Evolutionary conservation across 2,329 filamentous ascomycete genomes (phyloP).

Genomic region (Sclerotiophoma versabilis): DNA sequence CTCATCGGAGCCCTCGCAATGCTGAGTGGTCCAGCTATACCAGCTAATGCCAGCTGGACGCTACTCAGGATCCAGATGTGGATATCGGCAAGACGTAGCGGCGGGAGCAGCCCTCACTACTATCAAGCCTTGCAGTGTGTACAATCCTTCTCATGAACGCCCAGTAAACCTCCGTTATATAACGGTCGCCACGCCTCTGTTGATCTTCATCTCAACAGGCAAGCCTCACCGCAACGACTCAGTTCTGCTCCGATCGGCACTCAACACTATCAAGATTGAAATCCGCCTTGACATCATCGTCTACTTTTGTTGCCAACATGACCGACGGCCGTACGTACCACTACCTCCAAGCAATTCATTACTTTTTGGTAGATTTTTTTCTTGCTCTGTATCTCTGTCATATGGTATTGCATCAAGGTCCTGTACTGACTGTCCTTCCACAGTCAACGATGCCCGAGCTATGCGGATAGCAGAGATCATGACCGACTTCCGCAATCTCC

Average conservation of each 20-base stretch:
- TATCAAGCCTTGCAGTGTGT: slow-evolving; percentile 40
- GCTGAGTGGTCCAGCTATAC: slow-evolving; percentile 42
- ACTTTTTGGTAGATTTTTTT: not conserved
- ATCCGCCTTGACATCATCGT: slow-evolving; percentile 2
- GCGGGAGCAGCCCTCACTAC: slow-evolving; percentile 47
- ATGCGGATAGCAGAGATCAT: slow-evolving; percentile 69
- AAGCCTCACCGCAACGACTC: slow-evolving; percentile 16
- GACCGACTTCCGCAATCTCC: slow-evolving; percentile 68
- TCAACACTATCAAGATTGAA: slow-evolving; percentile 6
- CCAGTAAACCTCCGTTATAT: slow-evolving; percentile 40
- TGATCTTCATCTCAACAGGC: slow-evolving; percentile 28
- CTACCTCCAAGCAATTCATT: slow-evolving; percentile 6
- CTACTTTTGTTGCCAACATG: slow-evolving; percentile 49
- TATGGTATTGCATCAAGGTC: not conserved
- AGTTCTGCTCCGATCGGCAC: slow-evolving; percentile 1
- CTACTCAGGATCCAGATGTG: slow-evolving; percentile 45
- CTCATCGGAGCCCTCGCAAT: slow-evolving; percentile 39
- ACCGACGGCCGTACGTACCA: slow-evolving; percentile 63
- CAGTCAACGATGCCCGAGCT: slow-evolving; percentile 70
- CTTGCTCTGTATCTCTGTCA: not conserved
- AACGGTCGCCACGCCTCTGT: slow-evolving; percentile 45
- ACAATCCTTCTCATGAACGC: slow-evolving; percentile 37
- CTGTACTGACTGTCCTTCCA: slow-evolving; percentile 21
- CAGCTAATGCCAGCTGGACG: slow-evolving; percentile 45
- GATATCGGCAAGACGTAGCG: slow-evolving; percentile 47